These are phyloP conservation scores for Aspergillus latus DNA, from an alignment of 2,329 filamentous ascomycete genomes.

Conservation along the genomic window DNA sequence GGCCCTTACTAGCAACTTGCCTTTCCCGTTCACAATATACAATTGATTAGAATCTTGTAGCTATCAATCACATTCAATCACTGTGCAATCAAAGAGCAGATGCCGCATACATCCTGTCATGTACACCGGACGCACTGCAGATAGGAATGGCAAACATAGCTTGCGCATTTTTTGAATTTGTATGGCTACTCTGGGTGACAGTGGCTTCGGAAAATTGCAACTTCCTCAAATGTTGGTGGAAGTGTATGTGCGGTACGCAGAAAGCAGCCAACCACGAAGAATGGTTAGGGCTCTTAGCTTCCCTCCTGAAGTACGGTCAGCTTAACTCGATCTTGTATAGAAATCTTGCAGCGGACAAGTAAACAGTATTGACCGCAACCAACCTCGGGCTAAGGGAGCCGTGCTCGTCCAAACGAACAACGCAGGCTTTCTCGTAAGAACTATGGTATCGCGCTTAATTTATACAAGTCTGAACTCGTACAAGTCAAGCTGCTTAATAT, in stretches of 20 bases:
- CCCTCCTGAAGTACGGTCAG: conserved; percentile 53
- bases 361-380: conserved; percentile 47
- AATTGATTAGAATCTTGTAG: conserved; percentile 48
- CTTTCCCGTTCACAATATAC: not conserved
- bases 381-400: conserved; percentile 43
- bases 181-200: conserved; percentile 56
- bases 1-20: conserved; percentile 46
- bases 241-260: conserved; percentile 21
- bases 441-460: conserved; percentile 72
- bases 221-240: conserved; percentile 66
- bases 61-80: conserved; percentile 57
- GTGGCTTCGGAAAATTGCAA: conserved; percentile 52
- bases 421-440: conserved; percentile 82
- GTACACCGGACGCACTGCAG: conserved; percentile 72
- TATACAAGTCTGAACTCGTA: conserved; percentile 59
- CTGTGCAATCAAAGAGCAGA: conserved; percentile 56
- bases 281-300: conserved; percentile 54
- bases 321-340: conserved; percentile 19
- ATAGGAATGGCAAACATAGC: conserved; percentile 62
- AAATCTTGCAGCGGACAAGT: conserved; percentile 36
- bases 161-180: conserved; percentile 61
- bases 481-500: conserved; percentile 53
- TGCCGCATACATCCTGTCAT: conserved; percentile 72
- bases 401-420: conserved; percentile 66
- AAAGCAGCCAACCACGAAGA: conserved; percentile 18